These are phyloP conservation scores for Colletotrichum neosansevieriae DNA, from an alignment of 2,329 filamentous ascomycete genomes.

Conservation along the genomic window DNA sequence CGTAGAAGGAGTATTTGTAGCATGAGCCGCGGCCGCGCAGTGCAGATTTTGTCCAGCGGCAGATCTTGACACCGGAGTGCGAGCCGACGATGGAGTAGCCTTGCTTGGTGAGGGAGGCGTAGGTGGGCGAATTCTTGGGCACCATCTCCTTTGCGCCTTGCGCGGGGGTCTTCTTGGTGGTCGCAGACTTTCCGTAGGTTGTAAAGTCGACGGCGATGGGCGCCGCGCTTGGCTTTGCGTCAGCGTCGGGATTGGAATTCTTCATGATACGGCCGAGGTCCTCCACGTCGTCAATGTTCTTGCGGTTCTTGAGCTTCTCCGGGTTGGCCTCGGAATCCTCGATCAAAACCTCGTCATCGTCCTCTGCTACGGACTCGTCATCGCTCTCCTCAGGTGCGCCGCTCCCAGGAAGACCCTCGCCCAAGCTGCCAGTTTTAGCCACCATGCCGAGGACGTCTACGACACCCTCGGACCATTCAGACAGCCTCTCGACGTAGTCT, in stretches of 20 bases:
- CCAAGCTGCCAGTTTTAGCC: constrained; percentile 69
- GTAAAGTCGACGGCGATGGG: constrained; percentile 89
- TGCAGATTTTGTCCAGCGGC: constrained; percentile 97
- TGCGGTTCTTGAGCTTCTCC: constrained; percentile 54
- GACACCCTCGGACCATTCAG: constrained; percentile 84
- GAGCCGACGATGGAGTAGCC: constrained; percentile 95
- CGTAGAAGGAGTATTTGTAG: constrained; percentile 98
- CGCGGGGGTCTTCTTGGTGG: constrained; percentile 57
- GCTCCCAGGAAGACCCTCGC: constrained; percentile 79
- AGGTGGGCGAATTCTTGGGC: constrained; percentile 88
- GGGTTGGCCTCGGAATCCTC: constrained; percentile 58
- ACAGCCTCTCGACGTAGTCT: constrained; percentile 74
- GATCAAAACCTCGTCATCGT: constrained; percentile 65
- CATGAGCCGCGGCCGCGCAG: constrained; percentile 93
- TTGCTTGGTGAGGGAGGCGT: constrained; percentile 91
- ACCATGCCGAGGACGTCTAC: constrained; percentile 76
- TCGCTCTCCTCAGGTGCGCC: constrained; percentile 89
- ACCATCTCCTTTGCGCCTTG: constrained; percentile 88
- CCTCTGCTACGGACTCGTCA: constrained; percentile 74
- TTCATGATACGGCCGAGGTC: constrained; percentile 79
- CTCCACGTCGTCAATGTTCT: constrained; percentile 81
- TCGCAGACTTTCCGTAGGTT: constrained; percentile 69
- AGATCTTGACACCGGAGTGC: constrained; percentile 97
- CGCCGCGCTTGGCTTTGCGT: constrained; percentile 39
- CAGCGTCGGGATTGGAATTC: constrained; percentile 54